Base-by-base conservation (phyloP, 1,284 basidiomycete genomes). In the Boletus smithii region DNA sequence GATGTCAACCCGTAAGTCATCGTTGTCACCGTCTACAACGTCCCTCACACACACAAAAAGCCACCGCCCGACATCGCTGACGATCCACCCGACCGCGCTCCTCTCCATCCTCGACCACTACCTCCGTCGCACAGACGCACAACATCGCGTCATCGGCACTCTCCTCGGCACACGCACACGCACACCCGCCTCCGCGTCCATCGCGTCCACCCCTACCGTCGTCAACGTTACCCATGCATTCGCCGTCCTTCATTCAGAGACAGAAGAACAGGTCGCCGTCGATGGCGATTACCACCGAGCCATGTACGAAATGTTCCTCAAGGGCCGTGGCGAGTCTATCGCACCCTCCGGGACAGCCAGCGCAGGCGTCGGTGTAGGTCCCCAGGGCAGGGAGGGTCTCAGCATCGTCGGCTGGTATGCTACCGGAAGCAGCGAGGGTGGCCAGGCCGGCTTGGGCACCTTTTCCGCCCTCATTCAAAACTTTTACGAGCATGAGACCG, bases 381-480 rank as follows among this genome's bases (percentile, higher is more conserved):
- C 44, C 5, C 60, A 56, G 18, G 53, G 53, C 32, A 66, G 34
- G 40, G 60, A 59, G 34, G 55, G 50, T 17, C 91, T 95, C 65
- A 80, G 85, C 44, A 92, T 95, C 54, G 88, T 95, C 36, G 92
- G 92, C 53, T 95, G 92, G 92, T 91, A 59, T 50, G 83, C 73
- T 16, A 60, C 49, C 9, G 53, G 55, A n/a, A 61, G 58, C 42
- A 49, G 46, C 41, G 62, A 65, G 50, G 35, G 46, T 13, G 50
- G 50, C n/a, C 55, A 51, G 38, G 88, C 88, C 4, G 84, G 88
- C 54, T 80, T 99, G 51, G 95, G 97, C 74, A 91, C 91, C 13
- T 95, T 95, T 75, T 95, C 94, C 36, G 94, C 97, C 17, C 79
- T 99, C 55, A 97, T 99, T 63, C 97, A 99, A 79, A 95, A 97